Conservation (phyloP, 2,329 filamentous ascomycete species). For the Metarhizium rileyi region DNA sequence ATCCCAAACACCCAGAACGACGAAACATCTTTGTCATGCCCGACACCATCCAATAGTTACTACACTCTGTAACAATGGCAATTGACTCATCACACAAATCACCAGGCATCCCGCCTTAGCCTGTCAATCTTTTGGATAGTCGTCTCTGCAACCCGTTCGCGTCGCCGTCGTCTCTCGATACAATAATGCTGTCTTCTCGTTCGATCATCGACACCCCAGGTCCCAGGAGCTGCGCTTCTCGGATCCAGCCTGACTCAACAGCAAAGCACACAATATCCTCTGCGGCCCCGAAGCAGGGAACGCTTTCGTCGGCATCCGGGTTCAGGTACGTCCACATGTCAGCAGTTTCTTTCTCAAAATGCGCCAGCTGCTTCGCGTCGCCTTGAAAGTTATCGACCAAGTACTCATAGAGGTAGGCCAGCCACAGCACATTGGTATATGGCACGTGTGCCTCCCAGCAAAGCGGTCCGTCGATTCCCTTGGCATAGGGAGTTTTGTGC, state of each 20-base stretch:
- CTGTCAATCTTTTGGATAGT: conserved; percentile 12
- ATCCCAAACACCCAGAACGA: background rate
- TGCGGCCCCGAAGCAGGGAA: conserved; percentile 44
- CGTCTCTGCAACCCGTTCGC: conserved; percentile 15
- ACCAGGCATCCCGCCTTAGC: background rate
- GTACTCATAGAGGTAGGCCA: conserved; percentile 51
- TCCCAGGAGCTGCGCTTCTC: conserved; percentile 39
- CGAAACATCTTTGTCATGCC: background rate
- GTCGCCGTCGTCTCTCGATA: conserved; percentile 18
- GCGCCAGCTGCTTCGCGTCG: conserved; percentile 31
- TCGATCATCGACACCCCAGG: conserved; percentile 24
- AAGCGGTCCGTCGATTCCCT: conserved; percentile 35
- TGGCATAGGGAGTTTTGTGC: conserved; percentile 37
- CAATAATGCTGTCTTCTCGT: conserved; percentile 32
- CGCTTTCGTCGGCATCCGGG: conserved; percentile 35
- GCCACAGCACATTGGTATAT: conserved; percentile 57
- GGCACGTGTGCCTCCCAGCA: conserved; percentile 46
- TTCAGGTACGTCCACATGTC: conserved; percentile 46
- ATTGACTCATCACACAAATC: too few relatives aligned
- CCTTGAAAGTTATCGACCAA: conserved; percentile 37
- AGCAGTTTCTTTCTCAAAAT: conserved; percentile 37
- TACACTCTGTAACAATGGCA: too few relatives aligned
- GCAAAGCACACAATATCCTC: conserved; percentile 48
- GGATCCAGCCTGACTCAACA: conserved; percentile 48
- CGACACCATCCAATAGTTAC: too few relatives aligned